Evolutionary conservation across 1,139 yeast species (phyloP).

Genomic region (Saccharomyces pastorianus): DNA sequence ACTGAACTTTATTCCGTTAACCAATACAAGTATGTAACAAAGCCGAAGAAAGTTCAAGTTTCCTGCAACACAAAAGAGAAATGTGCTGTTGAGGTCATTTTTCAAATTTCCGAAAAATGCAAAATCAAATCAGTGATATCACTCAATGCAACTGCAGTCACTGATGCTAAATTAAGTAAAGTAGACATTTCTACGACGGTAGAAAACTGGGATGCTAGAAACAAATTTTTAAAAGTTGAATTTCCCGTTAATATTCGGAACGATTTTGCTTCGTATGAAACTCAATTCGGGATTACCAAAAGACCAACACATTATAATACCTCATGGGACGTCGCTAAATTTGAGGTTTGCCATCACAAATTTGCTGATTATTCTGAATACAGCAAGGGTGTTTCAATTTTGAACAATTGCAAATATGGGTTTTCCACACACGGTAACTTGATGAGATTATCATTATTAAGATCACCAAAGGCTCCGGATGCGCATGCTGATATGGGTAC

Average conservation of each 20-base stretch:
- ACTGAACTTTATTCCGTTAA: conserved; percentile 81
- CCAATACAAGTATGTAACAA: conserved; percentile 46
- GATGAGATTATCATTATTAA: conserved; percentile 71
- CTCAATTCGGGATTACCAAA: conserved; percentile 83
- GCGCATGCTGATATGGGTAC: conserved; percentile 88
- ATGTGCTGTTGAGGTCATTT: conserved; percentile 49
- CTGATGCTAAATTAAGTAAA: conserved; percentile 31
- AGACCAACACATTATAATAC: conserved; percentile 94
- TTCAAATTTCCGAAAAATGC: conserved; percentile 37
- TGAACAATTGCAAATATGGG: conserved; percentile 85
- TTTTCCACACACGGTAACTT: conserved; percentile 84
- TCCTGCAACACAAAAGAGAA: conserved; percentile 49
- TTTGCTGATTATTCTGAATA: conserved; percentile 86
- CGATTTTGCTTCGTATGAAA: conserved; percentile 78
- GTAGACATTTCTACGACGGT: conserved; percentile 59
- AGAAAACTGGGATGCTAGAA: conserved; percentile 70
- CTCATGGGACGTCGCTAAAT: conserved; percentile 92
- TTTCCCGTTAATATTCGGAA: conserved; percentile 79
- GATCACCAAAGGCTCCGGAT: conserved; percentile 89
- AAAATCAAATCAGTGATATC: conserved; percentile 61
- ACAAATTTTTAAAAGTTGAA: conserved; percentile 86
- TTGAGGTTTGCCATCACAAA: conserved; percentile 91
- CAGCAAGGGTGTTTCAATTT: conserved; percentile 77
- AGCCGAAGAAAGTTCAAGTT: conserved; percentile 42
- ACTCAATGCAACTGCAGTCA: conserved; percentile 44